Base-by-base conservation (phyloP, 129 eudicot species). In the Deinandra increscens region DNA sequence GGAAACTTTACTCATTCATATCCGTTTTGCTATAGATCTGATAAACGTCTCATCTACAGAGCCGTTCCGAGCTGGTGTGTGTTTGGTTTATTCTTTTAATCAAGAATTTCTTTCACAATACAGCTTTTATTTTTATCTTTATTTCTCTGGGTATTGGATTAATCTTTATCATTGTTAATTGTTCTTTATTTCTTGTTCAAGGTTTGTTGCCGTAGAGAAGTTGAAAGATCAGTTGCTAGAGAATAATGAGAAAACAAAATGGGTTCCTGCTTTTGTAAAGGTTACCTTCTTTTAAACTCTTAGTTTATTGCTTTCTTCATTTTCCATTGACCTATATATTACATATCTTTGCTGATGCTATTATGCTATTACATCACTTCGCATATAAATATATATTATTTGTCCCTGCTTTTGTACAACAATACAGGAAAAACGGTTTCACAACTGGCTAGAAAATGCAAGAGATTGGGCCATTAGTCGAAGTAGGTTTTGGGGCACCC, bases 401-500 rank as follows among this genome's bases (percentile, higher is more conserved):
- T 3, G 17, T 72, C 6, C 12, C 55, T 60, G 15, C 60, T 60
- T 72, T 60, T 45, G 54, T 60, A 74, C 53, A 39, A 74, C 7
- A n/a, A 1, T 67, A n/a, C 73, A 85, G 91, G 91, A 87, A 82
- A 87, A 87, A 50, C 87, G 95, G 5, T 90, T 90, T 60, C 97
- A 87, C 66, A 90, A 85, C 78, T 87, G 95, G 97, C 83, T 84
- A 23, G 91, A 87, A 79, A 84, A 87, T 85, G 95, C 95, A 11
- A 81, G 95, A 72, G 97, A 87, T 54, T 87, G 91, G 95, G 91
- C 91, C 22, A 81, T 87, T 33, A 84, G 95, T 73, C 81, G 97
- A 79, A 90, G 95, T 77, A 79, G 95, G 69, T 90, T 90, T 68
- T 87, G 95, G 95, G 95, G 97, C 19, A 90, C 97, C 17, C 97